phyloP scores from a whole-genome alignment of 306 rosid species.

The Biancaea sappan region DNA sequence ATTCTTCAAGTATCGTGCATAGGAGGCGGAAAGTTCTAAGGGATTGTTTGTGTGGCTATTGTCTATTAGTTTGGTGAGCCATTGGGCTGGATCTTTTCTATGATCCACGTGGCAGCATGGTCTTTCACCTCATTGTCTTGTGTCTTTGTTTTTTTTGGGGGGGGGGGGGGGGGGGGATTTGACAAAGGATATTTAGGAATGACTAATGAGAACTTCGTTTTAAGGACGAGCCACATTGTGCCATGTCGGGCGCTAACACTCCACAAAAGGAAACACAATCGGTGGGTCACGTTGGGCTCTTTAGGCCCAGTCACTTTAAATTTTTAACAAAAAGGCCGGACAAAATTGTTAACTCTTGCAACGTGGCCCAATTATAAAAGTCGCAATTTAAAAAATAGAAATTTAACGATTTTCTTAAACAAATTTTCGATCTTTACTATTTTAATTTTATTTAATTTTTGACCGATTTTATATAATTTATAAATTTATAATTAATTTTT shows the following conservation, averaged over 20 bases:
- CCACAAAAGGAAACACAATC: not conserved
- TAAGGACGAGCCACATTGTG: not conserved
- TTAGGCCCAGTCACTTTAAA: not conserved
- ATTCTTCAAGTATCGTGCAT: not conserved
- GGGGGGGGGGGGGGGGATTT: too few relatives aligned
- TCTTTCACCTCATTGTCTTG: not conserved
- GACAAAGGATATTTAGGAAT: not conserved
- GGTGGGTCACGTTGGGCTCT: not conserved
- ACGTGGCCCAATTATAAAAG: not conserved
- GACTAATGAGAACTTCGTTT: not conserved
- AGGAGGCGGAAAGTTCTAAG: not conserved
- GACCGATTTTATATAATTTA: too few relatives aligned
- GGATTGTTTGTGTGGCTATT: not conserved
- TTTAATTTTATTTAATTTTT: too few relatives aligned
- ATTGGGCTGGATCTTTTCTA: not conserved
- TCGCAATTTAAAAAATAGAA: too few relatives aligned
- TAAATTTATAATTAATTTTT: too few relatives aligned
- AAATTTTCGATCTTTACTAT: too few relatives aligned
- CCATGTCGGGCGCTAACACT: not conserved
- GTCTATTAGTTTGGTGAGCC: not conserved
- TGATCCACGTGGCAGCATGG: constrained; percentile 36
- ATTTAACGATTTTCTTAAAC: too few relatives aligned
- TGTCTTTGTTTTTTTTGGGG: not conserved
- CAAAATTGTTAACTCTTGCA: too few relatives aligned
- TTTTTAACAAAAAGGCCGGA: not conserved